phyloP scores from a whole-genome alignment of 345 rosid species.

The Trapa incisa region DNA sequence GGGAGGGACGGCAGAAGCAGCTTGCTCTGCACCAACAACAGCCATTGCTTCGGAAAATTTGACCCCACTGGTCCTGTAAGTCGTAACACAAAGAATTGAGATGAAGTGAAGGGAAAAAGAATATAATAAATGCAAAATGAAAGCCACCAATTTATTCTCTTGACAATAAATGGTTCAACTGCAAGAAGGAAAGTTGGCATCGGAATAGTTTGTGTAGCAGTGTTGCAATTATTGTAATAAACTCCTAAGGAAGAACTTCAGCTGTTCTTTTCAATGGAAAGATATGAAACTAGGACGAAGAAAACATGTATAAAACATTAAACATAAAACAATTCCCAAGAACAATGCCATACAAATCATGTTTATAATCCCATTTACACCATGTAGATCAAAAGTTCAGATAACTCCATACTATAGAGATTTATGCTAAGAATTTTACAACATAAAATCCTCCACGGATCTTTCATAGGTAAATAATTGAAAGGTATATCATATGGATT shows the following conservation, averaged over 20 bases:
- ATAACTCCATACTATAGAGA: not conserved
- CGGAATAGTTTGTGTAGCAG: not conserved
- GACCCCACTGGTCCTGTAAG: conserved; percentile 34
- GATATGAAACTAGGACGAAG: not conserved
- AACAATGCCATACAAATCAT: not conserved
- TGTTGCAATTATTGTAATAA: not conserved
- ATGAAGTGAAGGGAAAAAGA: not conserved
- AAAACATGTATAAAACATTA: not conserved
- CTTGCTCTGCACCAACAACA: conserved; percentile 13
- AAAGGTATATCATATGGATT: not conserved
- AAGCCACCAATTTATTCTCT: not conserved
- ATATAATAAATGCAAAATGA: not conserved
- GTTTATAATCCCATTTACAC: not conserved
- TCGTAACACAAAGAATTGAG: not conserved
- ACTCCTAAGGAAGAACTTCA: not conserved
- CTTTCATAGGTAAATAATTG: not conserved
- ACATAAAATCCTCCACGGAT: not conserved
- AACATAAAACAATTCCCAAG: not conserved
- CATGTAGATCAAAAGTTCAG: not conserved
- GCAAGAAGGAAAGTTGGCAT: not conserved
- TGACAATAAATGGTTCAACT: not conserved
- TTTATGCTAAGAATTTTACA: no score
- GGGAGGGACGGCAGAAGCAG: conserved; percentile 14
- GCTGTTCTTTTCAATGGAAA: not conserved
- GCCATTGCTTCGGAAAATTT: conserved; percentile 37